Evolutionary conservation across 345 rosid species (phyloP), one percentile per base, ranked within the genome.

Genomic region (Bretschneidera sinensis): DNA sequence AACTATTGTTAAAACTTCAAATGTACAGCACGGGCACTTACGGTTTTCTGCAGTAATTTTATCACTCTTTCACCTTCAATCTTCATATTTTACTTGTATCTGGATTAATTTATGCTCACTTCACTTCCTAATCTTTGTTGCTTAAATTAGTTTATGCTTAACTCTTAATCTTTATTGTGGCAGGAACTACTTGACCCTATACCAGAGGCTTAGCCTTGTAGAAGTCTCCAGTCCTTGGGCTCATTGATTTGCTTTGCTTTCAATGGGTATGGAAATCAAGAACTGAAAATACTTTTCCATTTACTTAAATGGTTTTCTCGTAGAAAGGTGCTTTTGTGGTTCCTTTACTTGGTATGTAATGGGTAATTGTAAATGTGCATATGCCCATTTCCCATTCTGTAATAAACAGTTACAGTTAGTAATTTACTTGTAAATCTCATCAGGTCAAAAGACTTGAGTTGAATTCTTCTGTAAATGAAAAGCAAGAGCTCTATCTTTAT

Each of bases 1-100:
- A 83, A 83, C 77, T 21, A 80, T 85, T 58, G 91, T 92, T 22
- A 84, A 77, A 75, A 73, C 84, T 22, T 72, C 96, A 48, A 78
- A 76, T 33, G 65, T 68, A 21, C 77, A 78, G 5, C 82, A 74
- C 1, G 86, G 89, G 0, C 87, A 76, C 70, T 62, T 76, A 60
- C 68, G 76, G 25, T 79, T 78, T 59, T 73, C 92, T 24, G 87
- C 84, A 97, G 91, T 92, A 76, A 75, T 39, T 60, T 16, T 61
- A 16, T 45, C 21, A 34, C 23, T 7, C 28, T 22, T 59, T 18
- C 28, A 14, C 22, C 19, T 65, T 63, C 22, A 18, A 23, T 21
- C 25, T 21, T 17, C 20, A 49, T 50, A 28, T 68, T 47, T 59
- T 24, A 9, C 45, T 39, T 5, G 9, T 13, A 1, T 39, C 1